Evolutionary conservation across 1,139 yeast species (phyloP).

Genomic region (Candida anutae): DNA sequence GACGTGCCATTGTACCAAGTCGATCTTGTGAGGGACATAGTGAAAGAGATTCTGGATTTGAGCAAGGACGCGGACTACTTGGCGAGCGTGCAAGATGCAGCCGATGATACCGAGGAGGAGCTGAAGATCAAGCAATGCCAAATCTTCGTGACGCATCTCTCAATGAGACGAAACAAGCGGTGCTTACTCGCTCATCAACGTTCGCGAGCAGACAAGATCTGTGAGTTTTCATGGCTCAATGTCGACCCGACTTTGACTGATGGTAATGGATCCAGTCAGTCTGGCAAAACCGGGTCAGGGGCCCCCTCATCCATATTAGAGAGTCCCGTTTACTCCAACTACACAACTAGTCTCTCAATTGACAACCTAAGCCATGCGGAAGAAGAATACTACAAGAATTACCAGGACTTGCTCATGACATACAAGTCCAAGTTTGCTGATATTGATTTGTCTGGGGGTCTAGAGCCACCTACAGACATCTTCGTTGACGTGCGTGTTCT

Average conservation of each 20-base stretch:
- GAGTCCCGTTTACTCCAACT: conserved; percentile 12
- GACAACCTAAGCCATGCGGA: conserved; percentile 69
- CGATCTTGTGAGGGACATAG: conserved; percentile 61
- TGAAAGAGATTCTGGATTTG: conserved; percentile 52
- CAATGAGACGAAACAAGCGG: conserved; percentile 82
- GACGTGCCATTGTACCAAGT: conserved; percentile 67
- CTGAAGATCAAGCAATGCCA: conserved; percentile 58
- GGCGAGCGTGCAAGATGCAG: conserved; percentile 14
- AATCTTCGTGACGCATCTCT: conserved; percentile 70
- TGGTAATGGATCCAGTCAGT: conserved; percentile 7
- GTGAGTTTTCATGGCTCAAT: conserved; percentile 63
- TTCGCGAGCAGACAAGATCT: conserved; percentile 60
- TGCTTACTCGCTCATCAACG: conserved; percentile 80
- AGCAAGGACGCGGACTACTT: conserved; percentile 43
- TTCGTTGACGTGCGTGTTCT: conserved; percentile 90
- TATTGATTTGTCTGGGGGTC: conserved; percentile 78
- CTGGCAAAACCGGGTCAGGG: conserved; percentile 1
- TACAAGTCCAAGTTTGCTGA: conserved; percentile 77
- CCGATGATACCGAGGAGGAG: conserved; percentile 22
- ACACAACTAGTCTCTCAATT: conserved; percentile 25
- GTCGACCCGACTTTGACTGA: conserved; percentile 35
- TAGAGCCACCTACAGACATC: conserved; percentile 85
- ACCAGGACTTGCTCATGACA: conserved; percentile 63
- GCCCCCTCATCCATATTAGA: conserved; percentile 4
- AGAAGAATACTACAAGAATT: conserved; percentile 67